Base-by-base conservation (phyloP, 805 yeast genomes). In the Yarrowia porcina region DNA sequence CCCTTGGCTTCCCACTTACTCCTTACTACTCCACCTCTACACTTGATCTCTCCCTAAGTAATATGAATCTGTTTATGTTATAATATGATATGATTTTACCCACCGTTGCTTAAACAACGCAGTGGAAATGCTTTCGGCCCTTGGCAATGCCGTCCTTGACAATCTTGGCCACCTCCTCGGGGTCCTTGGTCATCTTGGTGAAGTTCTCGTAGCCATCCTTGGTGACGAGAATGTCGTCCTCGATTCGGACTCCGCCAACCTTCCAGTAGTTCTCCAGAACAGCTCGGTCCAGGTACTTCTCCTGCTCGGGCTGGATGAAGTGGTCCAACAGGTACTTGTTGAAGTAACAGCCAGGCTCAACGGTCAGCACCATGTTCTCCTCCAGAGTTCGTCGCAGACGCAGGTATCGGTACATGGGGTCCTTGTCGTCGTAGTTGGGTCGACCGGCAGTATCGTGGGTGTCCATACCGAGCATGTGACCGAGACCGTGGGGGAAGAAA, bases 191-290 rank as follows among this genome's bases (percentile, higher is more conserved):
- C 61, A 93, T 84, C 27, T 82, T 80, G 1, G 97, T 93, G 61
- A 93, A 77, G 69, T 89, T 88, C 70, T 91, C 96, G 70, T 75
- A 84, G 0, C 98, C 98, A 61, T 76, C 77, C 52, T 80, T 79
- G 1, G 96, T 89, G 30, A 93, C 87, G 47, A 90, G 76, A 42
- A 94, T 81, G 71, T 93, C 97, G 72, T 93, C 99, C 75, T 93
- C 99, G 64, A 93, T 90, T 74, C 99, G 84, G 6, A 93, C 97
- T 47, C 99, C 99, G n/a, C 99, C 99, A 63, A 94, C 83, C 67
- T 87, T 83, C 87, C 88, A 83, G 74, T 91, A 93, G 69, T 83
- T 85, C 63, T 89, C 85, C 65, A 93, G 77, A 7, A 88, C 84
- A 0, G 82, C 84, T 66, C 74, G 72, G 69, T 90, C 80, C 64